phyloP scores from a whole-genome alignment of 352 stramenopile species.

The Globisporangium emineosum region DNA sequence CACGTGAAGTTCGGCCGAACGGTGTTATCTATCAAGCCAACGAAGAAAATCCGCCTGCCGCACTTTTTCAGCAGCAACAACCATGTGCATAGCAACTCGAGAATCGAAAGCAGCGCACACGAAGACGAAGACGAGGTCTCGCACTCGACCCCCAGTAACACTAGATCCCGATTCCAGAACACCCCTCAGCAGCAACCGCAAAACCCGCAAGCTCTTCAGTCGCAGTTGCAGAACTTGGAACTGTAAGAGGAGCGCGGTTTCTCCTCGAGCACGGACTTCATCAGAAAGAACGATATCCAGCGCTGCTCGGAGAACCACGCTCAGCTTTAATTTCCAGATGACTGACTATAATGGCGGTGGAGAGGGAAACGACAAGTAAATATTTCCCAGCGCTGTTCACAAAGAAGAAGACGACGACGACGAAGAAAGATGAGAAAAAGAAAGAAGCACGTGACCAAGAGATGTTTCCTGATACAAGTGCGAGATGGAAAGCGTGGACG shows the following conservation, averaged over 20 bases:
- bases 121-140: constrained; percentile 63
- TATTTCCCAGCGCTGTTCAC: constrained; percentile 3
- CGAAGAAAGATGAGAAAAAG: neutral
- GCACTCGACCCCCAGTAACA: constrained; percentile 65
- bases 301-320: constrained; percentile 3
- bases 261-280: constrained; percentile 11
- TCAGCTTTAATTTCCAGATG: constrained; percentile 8
- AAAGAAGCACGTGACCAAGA: constrained; percentile 10
- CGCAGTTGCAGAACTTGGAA: constrained; percentile 76
- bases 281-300: constrained; percentile 14
- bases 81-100: constrained; percentile 49
- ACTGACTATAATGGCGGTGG: constrained; percentile 6
- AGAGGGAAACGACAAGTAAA: constrained; percentile 6
- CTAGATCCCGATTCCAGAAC: constrained; percentile 59
- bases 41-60: constrained; percentile 85
- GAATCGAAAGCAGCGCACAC: constrained; percentile 55
- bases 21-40: constrained; percentile 86
- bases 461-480: constrained; percentile 26
- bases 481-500: constrained; percentile 21
- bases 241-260: constrained; percentile 44
- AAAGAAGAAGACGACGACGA: constrained; percentile 1
- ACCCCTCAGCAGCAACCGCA: constrained; percentile 35
- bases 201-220: constrained; percentile 39
- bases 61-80: constrained; percentile 72
- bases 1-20: constrained; percentile 87